Evolutionary conservation across 1,284 basidiomycete species (phyloP).

Genomic region (Phlebopus sp.): DNA sequence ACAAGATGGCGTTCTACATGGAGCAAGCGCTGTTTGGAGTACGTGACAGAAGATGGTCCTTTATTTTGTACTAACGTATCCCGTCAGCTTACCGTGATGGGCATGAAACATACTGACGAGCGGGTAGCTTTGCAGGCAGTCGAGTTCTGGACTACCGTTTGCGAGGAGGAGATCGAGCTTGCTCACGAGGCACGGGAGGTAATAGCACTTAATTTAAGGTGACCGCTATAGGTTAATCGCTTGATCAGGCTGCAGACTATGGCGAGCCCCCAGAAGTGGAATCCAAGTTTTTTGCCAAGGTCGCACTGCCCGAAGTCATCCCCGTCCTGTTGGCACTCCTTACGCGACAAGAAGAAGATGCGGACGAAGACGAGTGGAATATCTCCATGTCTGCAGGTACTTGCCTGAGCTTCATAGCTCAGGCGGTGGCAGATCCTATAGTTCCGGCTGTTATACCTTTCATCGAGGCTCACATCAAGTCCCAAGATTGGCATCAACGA

Average conservation of each 20-base stretch:
- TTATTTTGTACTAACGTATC: conserved; percentile 21
- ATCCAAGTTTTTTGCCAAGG: conserved; percentile 90
- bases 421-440: conserved; percentile 88
- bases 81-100: conserved; percentile 88
- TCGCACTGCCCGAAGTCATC: conserved; percentile 91
- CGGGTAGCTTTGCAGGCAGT: conserved; percentile 94
- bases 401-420: conserved; percentile 86
- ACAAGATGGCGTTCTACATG: conserved; percentile 99
- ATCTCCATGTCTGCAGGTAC: conserved; percentile 97
- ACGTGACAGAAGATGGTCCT: conserved; percentile 33
- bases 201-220: conserved; percentile 4
- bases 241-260: conserved; percentile 77
- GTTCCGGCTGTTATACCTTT: conserved; percentile 95
- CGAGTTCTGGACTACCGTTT: conserved; percentile 99
- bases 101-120: conserved; percentile 94
- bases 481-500: conserved; percentile 89
- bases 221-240: conserved; percentile 7
- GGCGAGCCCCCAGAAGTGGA: conserved; percentile 88
- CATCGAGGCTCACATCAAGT: conserved; percentile 95
- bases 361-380: conserved; percentile 99
- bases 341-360: conserved; percentile 94
- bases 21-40: conserved; percentile 97
- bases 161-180: conserved; percentile 95
- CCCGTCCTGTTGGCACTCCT: conserved; percentile 90
- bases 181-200: conserved; percentile 92